Conservation (phyloP, 208 protist genomes). For the Leishmania braziliensis region DNA sequence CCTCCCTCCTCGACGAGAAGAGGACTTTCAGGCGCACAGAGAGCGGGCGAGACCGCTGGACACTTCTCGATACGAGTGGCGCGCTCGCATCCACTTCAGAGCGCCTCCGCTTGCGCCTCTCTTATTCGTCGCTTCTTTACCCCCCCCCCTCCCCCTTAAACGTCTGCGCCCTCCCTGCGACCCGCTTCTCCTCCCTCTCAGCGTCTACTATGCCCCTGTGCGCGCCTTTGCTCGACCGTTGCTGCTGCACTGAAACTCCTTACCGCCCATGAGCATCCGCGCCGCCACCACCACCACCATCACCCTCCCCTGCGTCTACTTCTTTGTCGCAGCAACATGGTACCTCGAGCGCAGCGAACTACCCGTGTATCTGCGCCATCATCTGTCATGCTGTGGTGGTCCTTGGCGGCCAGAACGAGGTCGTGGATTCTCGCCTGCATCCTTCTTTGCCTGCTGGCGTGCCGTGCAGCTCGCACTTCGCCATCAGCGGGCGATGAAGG, state of each 20-base stretch:
- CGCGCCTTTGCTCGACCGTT: not conserved
- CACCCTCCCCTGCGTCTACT: not conserved
- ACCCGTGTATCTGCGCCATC: not conserved
- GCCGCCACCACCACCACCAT: not conserved
- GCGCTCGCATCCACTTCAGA: too few relatives aligned
- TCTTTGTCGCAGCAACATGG: not conserved
- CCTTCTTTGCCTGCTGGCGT: not conserved
- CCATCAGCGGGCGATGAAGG: not conserved
- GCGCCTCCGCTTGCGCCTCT: too few relatives aligned
- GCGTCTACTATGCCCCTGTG: not conserved
- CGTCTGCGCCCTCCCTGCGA: not conserved
- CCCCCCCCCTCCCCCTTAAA: not conserved
- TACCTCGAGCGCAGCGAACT: not conserved
- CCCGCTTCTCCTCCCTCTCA: not conserved
- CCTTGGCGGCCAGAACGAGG: not conserved
- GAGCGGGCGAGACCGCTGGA: too few relatives aligned
- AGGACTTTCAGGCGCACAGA: too few relatives aligned
- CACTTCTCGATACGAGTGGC: too few relatives aligned
- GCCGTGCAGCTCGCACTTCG: not conserved
- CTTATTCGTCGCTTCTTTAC: not conserved
- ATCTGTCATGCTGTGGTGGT: not conserved
- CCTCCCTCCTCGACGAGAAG: too few relatives aligned
- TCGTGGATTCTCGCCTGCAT: not conserved
- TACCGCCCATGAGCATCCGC: not conserved
- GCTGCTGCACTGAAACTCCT: not conserved